Evolutionary conservation across 805 yeast genomes (phyloP).

Genomic region (Cyberlindnera americana): DNA sequence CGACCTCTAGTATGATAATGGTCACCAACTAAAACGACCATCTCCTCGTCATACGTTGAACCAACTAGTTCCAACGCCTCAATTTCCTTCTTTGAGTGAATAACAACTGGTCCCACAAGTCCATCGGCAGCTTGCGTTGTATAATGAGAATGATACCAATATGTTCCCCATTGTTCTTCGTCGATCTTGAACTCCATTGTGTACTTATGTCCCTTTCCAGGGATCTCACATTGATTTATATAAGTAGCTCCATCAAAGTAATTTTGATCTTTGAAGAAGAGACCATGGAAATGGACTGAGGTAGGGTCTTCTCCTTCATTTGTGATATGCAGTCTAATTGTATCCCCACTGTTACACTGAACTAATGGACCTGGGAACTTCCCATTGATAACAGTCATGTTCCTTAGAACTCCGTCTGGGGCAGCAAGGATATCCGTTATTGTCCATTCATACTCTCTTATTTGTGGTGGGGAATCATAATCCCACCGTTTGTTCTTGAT

Average conservation of each 20-base stretch:
- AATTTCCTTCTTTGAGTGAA: constrained; percentile 35
- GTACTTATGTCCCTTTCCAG: constrained; percentile 32
- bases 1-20: constrained; percentile 41
- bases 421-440: constrained; percentile 24
- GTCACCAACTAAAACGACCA: constrained; percentile 41
- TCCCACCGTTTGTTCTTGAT: constrained; percentile 21
- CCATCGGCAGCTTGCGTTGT: constrained; percentile 48
- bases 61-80: constrained; percentile 28
- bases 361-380: constrained; percentile 50
- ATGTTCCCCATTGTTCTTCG: constrained; percentile 43
- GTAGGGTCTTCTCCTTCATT: constrained; percentile 39
- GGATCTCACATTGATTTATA: constrained; percentile 47
- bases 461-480: constrained; percentile 16
- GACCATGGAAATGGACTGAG: constrained; percentile 52
- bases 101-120: constrained; percentile 46
- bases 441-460: constrained; percentile 26
- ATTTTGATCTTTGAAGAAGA: constrained; percentile 41
- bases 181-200: constrained; percentile 39
- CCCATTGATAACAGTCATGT: constrained; percentile 34
- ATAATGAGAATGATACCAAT: constrained; percentile 56
- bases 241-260: constrained; percentile 51
- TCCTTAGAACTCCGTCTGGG: constrained; percentile 31
- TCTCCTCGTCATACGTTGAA: constrained; percentile 46
- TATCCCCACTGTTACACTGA: constrained; percentile 42
- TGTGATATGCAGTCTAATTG: constrained; percentile 38